Conservation (phyloP, 1,284 basidiomycete genomes). For the Bondarzewia mesenterica region DNA sequence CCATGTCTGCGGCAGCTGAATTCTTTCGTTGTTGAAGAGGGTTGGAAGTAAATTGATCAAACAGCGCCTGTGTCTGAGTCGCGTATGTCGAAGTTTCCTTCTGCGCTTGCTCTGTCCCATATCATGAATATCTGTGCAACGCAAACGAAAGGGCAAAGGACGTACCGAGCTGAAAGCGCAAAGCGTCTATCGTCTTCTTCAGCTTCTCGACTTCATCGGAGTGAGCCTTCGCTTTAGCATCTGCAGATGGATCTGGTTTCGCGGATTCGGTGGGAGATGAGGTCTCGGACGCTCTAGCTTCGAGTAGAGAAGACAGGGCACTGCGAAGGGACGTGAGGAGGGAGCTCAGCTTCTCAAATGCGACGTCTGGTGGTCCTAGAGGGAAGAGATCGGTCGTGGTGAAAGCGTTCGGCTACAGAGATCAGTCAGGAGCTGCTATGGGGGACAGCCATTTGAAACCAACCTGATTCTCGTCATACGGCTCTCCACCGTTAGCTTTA, state of each 20-base stretch:
- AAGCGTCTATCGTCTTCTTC: constrained; percentile 34
- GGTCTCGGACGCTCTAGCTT: neutral
- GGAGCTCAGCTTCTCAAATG: constrained; percentile 42
- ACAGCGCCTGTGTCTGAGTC: constrained; percentile 39
- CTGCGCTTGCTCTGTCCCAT: constrained; percentile 38
- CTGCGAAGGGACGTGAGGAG: constrained; percentile 40
- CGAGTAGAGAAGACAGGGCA: constrained; percentile 11
- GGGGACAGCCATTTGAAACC: neutral
- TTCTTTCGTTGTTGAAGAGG: constrained; percentile 11
- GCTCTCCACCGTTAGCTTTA: constrained; percentile 11
- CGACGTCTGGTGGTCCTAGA: constrained; percentile 40
- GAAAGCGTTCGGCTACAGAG: constrained; percentile 34
- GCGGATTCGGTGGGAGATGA: constrained; percentile 4
- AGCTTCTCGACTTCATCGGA: constrained; percentile 38
- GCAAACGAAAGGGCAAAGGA: neutral
- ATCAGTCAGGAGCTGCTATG: neutral
- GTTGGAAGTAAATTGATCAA: constrained; percentile 42
- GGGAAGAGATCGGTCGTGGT: constrained; percentile 54
- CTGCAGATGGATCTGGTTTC: constrained; percentile 11
- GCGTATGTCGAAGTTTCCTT: constrained; percentile 27
- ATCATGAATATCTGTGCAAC: constrained; percentile 3
- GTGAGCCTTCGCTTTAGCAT: constrained; percentile 7
- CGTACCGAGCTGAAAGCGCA: constrained; percentile 54
- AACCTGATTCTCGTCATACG: constrained; percentile 11
- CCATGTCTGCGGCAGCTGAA: constrained; percentile 19